These are phyloP conservation scores for Sequoia sempervirens DNA, from an alignment of 75 land plant genomes.

Conservation along the genomic window DNA sequence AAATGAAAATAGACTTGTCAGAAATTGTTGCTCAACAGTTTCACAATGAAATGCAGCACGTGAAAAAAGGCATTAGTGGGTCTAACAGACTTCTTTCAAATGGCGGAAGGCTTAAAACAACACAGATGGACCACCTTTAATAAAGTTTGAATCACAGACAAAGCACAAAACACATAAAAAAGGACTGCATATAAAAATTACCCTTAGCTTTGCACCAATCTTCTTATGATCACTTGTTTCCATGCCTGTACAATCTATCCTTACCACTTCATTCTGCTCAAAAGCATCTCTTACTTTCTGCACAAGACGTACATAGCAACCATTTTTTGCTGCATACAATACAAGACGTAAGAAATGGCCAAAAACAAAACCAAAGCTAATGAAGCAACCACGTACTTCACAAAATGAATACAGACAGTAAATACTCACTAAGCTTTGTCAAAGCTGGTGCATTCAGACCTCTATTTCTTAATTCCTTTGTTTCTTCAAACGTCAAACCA, in stretches of 20 bases:
- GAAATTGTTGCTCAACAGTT: neutral
- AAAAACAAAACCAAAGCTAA: neutral
- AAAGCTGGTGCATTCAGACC: constrained; percentile 53
- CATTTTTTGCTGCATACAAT: constrained; percentile 67
- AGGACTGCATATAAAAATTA: constrained; percentile 8
- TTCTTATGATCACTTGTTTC: constrained; percentile 72
- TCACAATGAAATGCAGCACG: constrained; percentile 5
- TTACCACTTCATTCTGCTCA: constrained; percentile 62
- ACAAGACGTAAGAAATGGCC: neutral
- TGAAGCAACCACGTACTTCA: neutral
- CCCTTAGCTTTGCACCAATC: constrained; percentile 87
- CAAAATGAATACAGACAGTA: neutral
- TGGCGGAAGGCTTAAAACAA: neutral
- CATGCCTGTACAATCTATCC: constrained; percentile 67
- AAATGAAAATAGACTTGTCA: neutral
- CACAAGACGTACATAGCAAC: constrained; percentile 78
- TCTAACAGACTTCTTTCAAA: neutral
- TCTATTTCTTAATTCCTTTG: constrained; percentile 59
- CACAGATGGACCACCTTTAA: neutral
- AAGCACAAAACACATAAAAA: constrained; percentile 1
- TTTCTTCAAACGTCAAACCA: constrained; percentile 69
- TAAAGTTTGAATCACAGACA: constrained; percentile 4
- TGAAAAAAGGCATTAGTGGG: neutral
- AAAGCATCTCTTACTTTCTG: constrained; percentile 69
- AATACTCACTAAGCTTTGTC: constrained; percentile 62